Percentiles rank a stretch among this genome's conserved stretches.
Conservation (phyloP, 2,329 filamentous ascomycete genomes). For the Penicillium sp. region DNA sequence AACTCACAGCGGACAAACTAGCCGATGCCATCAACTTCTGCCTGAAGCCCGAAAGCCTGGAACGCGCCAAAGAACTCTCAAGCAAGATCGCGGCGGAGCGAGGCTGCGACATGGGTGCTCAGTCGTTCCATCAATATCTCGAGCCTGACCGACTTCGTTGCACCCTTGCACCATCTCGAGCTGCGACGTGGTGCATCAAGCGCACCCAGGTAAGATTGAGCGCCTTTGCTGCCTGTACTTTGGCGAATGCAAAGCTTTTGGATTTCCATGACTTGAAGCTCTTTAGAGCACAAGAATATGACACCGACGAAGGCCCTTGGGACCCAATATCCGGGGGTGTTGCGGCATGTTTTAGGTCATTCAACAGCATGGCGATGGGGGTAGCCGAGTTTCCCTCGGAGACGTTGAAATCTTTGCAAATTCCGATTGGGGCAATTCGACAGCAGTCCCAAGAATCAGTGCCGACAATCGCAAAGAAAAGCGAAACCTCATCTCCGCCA, state of each 20-base stretch:
- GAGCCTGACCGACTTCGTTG: conserved; percentile 65
- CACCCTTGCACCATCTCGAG: conserved; percentile 61
- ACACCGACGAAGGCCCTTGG: conserved; percentile 71
- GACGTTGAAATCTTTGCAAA: neutral
- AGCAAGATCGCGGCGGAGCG: conserved; percentile 62
- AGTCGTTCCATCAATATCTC: conserved; percentile 67
- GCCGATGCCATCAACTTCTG: conserved; percentile 61
- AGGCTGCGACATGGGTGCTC: conserved; percentile 60
- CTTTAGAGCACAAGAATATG: conserved; percentile 64
- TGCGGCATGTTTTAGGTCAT: conserved; percentile 70
- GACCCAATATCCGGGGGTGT: conserved; percentile 76
- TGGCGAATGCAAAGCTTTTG: conserved; percentile 62
- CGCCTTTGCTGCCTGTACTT: conserved; percentile 65
- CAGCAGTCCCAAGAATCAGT: conserved; percentile 1
- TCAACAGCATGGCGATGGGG: conserved; percentile 50
- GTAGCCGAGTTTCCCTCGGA: conserved; percentile 2
- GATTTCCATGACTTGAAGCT: conserved; percentile 69
- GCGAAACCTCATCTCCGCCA: neutral
- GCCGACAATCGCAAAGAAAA: neutral
- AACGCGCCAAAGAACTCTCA: conserved; percentile 57
- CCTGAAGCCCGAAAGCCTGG: conserved; percentile 55
- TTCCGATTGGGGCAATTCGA: neutral
- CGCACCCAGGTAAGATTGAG: conserved; percentile 65
- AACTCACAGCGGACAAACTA: conserved; percentile 62
- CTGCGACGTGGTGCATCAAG: conserved; percentile 72